Conservation (phyloP, 148 eudicot genomes). For the Silene conica region DNA sequence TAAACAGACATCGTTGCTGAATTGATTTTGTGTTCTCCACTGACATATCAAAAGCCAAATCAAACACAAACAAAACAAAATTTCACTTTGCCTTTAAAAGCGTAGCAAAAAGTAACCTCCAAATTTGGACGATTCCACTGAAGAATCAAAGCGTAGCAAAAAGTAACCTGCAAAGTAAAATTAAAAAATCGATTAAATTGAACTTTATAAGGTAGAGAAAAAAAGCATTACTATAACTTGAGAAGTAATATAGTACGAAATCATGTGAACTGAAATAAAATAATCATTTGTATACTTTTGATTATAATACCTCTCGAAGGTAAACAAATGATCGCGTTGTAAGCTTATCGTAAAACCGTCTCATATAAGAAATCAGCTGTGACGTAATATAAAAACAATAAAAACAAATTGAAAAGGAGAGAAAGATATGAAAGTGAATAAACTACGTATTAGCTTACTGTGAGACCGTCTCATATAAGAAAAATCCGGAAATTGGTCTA, state of each 20-base stretch:
- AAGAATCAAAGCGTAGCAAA: neutral
- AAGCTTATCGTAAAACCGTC: too few relatives aligned
- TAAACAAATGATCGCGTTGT: too few relatives aligned
- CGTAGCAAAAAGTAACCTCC: neutral
- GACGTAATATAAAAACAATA: too few relatives aligned
- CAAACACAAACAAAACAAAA: slow-evolving; percentile 7
- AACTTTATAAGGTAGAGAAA: neutral
- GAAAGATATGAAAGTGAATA: too few relatives aligned
- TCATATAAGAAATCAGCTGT: too few relatives aligned
- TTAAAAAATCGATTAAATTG: neutral
- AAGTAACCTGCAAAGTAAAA: neutral
- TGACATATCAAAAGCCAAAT: slow-evolving; percentile 9
- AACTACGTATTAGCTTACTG: too few relatives aligned
- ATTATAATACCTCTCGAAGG: too few relatives aligned
- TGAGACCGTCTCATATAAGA: too few relatives aligned
- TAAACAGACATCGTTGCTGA: neutral
- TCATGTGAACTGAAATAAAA: too few relatives aligned
- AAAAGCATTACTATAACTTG: neutral
- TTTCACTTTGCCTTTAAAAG: neutral
- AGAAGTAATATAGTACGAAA: neutral
- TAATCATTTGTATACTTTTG: too few relatives aligned
- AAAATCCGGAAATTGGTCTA: too few relatives aligned
- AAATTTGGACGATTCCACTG: neutral
- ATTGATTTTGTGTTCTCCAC: neutral
- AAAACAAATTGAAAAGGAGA: too few relatives aligned